Evolutionary conservation across 2,329 filamentous ascomycete genomes (phyloP).

Genomic region (Mollisia scopiformis): DNA sequence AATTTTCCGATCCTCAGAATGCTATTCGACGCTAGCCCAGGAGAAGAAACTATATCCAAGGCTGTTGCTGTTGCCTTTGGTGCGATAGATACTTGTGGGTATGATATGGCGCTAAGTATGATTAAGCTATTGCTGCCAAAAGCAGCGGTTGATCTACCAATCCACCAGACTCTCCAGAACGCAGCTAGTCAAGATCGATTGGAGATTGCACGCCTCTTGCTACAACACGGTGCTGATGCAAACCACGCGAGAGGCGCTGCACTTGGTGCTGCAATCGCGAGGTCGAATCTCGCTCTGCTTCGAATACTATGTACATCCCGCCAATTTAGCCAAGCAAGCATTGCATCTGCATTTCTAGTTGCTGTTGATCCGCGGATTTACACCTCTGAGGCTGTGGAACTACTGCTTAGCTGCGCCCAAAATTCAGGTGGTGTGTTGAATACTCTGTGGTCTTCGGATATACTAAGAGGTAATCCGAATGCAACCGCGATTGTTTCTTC

Average conservation of each 20-base stretch:
- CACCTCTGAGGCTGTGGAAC: background rate
- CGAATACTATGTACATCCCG: conserved; percentile 5
- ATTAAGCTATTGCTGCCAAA: conserved; percentile 10
- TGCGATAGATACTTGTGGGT: background rate
- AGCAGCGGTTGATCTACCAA: conserved; percentile 2
- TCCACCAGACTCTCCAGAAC: conserved; percentile 4
- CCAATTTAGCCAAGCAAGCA: background rate
- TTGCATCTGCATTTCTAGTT: background rate
- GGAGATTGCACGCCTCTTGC: conserved; percentile 1
- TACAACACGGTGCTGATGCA: conserved; percentile 10
- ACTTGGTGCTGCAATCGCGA: background rate
- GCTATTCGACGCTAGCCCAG: conserved; percentile 5
- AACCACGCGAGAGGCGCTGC: background rate
- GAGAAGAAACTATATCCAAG: conserved; percentile 7
- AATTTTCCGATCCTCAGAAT: conserved; percentile 6
- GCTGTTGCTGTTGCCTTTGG: conserved; percentile 5
- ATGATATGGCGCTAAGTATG: conserved; percentile 9
- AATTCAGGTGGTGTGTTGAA: background rate
- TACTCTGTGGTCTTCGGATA: conserved; percentile 2
- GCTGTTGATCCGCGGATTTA: conserved; percentile 10
- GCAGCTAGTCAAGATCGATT: background rate
- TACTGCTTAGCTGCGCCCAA: conserved; percentile 5
- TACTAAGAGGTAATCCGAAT: conserved; percentile 9
- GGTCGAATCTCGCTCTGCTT: conserved; percentile 6
- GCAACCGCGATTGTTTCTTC: background rate